Percentiles rank a stretch among this genome's conserved stretches.
phyloP scores from a whole-genome alignment of 805 yeast genomes.

The Clavispora asparagi region DNA sequence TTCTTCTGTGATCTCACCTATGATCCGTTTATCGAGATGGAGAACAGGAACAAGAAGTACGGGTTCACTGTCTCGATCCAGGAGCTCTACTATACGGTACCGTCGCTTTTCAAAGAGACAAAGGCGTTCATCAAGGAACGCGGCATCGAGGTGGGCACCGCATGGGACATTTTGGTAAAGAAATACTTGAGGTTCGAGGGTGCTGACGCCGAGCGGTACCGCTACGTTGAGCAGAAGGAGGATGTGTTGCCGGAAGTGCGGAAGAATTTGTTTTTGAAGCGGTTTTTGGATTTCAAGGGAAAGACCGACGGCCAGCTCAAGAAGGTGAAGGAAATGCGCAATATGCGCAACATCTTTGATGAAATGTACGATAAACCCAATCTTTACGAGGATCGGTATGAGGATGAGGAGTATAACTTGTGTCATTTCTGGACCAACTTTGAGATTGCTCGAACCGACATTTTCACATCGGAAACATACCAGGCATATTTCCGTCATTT shows the following conservation, averaged over 20 bases:
- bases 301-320: constrained; percentile 21
- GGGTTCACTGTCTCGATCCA: constrained; percentile 79
- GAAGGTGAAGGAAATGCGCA: constrained; percentile 10
- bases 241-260: constrained; percentile 27
- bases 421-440: constrained; percentile 94
- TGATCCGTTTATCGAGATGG: constrained; percentile 87
- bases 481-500: constrained; percentile 61
- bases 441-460: constrained; percentile 80
- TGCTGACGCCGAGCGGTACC: constrained; percentile 17
- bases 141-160: constrained; percentile 46
- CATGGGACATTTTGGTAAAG: constrained; percentile 65
- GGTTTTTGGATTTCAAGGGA: constrained; percentile 15
- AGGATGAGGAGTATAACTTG: constrained; percentile 64
- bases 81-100: constrained; percentile 78
- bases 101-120: constrained; percentile 73
- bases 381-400: constrained; percentile 51
- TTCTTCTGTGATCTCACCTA: constrained; percentile 88
- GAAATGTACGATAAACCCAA: constrained; percentile 26
- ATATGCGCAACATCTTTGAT: constrained; percentile 34
- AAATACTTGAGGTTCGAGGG: constrained; percentile 23
- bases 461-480: constrained; percentile 65
- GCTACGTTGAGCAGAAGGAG: constrained; percentile 11
- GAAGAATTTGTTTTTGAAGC: constrained; percentile 20
- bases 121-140: constrained; percentile 50
- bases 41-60: constrained; percentile 58